These are phyloP conservation scores for Fraxinus pennsylvanica DNA, from an alignment of 257 asterid species.

Conservation along the genomic window DNA sequence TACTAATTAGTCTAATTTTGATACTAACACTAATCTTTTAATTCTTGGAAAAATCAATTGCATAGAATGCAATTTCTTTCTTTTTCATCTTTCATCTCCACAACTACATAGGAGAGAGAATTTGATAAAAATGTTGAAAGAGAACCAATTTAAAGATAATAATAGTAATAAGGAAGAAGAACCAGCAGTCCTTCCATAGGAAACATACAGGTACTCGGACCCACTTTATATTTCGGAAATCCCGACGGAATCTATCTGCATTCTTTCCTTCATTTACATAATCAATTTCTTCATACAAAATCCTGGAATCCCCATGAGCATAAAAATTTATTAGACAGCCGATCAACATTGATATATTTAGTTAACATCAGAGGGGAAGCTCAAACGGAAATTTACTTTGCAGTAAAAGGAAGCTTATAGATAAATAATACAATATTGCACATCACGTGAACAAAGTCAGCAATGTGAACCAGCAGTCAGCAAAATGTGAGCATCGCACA, in stretches of 20 bases:
- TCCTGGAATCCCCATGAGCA: constrained; percentile 52
- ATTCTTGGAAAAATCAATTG: not conserved
- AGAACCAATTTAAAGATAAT: not conserved
- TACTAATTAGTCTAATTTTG: too few relatives aligned
- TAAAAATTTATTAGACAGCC: constrained; percentile 10
- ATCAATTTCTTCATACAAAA: constrained; percentile 91
- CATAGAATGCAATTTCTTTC: not conserved
- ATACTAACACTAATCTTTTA: not conserved
- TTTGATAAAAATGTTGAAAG: not conserved
- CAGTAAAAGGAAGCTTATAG: not conserved
- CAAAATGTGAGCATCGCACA: not conserved
- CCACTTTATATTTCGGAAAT: constrained; percentile 95
- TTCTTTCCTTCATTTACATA: constrained; percentile 97
- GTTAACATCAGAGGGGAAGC: not conserved
- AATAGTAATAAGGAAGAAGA: constrained; percentile 20
- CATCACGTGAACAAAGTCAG: not conserved
- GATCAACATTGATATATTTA: not conserved
- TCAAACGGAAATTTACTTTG: not conserved
- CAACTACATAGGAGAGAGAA: not conserved
- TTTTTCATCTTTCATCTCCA: not conserved
- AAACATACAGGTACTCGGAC: constrained; percentile 97
- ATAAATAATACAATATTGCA: not conserved
- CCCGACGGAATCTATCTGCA: constrained; percentile 94
- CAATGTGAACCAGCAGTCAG: not conserved
- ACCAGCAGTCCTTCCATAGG: constrained; percentile 29